phyloP scores from a whole-genome alignment of 2,329 filamentous ascomycete genomes.

The Zarea fungicola region DNA sequence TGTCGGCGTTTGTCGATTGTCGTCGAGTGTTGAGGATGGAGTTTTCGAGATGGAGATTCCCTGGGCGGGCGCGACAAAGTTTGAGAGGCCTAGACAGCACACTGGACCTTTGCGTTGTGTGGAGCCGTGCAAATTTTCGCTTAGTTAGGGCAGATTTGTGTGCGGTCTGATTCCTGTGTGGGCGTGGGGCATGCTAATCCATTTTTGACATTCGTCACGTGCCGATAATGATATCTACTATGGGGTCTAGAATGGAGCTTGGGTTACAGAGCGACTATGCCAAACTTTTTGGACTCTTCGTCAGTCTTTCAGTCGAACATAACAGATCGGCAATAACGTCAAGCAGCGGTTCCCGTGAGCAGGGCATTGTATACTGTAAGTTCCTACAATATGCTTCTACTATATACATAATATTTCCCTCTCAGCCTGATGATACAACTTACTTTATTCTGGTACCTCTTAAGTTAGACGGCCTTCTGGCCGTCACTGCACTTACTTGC shows the following conservation, averaged over 20 bases:
- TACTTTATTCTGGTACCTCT: conserved; percentile 90
- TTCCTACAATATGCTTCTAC: not conserved
- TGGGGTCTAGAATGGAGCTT: conserved; percentile 21
- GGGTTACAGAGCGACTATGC: conserved; percentile 8
- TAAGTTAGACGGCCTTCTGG: conserved; percentile 67
- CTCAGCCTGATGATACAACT: conserved; percentile 65
- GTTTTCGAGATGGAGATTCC: conserved; percentile 24
- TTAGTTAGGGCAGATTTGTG: conserved; percentile 39
- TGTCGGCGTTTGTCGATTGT: conserved; percentile 43
- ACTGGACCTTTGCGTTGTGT: conserved; percentile 27
- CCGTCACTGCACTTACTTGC: conserved; percentile 73
- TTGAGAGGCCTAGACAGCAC: not conserved
- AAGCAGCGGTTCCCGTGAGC: no score
- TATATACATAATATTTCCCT: conserved; percentile 4
- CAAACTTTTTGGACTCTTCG: conserved; percentile 1
- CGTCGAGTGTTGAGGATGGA: conserved; percentile 30
- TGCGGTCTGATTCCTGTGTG: not conserved
- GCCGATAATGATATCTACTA: not conserved
- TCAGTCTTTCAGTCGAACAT: not conserved
- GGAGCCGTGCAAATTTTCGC: conserved; percentile 37
- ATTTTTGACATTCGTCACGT: not conserved
- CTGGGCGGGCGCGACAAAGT: conserved; percentile 13
- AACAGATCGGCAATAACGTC: no score
- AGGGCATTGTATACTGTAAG: no score
- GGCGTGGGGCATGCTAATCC: not conserved